A percentile compares a stretch with the other conserved stretches of the same genome.
These are phyloP conservation scores for Strigomonas culicis DNA, from an alignment of 208 protist genomes.

Conservation along the genomic window DNA sequence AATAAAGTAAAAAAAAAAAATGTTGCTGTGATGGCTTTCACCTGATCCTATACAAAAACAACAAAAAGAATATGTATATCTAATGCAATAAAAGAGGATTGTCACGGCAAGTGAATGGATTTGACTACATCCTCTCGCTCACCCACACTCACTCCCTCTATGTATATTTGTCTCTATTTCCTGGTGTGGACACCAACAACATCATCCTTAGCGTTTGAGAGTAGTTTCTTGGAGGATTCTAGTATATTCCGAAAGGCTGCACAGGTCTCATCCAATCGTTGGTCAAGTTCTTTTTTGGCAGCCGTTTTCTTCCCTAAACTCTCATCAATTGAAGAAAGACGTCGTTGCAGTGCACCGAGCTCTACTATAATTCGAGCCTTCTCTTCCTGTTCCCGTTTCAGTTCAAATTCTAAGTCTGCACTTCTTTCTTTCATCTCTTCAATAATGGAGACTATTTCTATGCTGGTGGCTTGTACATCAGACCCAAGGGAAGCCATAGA, in stretches of 20 bases:
- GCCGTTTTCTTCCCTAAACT: slow-evolving; percentile 54
- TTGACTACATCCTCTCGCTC: too few relatives aligned
- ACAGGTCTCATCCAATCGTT: slow-evolving; percentile 74
- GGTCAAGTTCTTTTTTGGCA: slow-evolving; percentile 64
- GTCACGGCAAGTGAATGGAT: background rate
- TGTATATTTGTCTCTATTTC: background rate
- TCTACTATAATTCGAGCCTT: slow-evolving; percentile 39
- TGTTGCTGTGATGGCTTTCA: background rate
- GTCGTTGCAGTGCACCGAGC: slow-evolving; percentile 44
- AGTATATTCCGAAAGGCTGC: slow-evolving; percentile 83
- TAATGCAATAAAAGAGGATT: slow-evolving; percentile 3
- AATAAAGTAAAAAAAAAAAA: slow-evolving; percentile 10
- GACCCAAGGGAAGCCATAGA: slow-evolving; percentile 80
- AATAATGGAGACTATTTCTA: slow-evolving; percentile 86
- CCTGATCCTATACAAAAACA: too few relatives aligned
- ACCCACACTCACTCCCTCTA: background rate
- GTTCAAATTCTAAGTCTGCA: slow-evolving; percentile 54
- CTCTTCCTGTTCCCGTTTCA: slow-evolving; percentile 75
- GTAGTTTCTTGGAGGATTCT: slow-evolving; percentile 79
- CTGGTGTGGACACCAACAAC: too few relatives aligned
- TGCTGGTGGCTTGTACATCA: slow-evolving; percentile 78
- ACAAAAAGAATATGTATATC: background rate
- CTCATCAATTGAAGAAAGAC: slow-evolving; percentile 38
- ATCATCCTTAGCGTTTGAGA: slow-evolving; percentile 66
- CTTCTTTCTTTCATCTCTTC: slow-evolving; percentile 87